Percentiles rank a stretch among this genome's conserved stretches.
phyloP scores from a whole-genome alignment of 1,284 basidiomycete genomes.

The Cryptococcus sp. region DNA sequence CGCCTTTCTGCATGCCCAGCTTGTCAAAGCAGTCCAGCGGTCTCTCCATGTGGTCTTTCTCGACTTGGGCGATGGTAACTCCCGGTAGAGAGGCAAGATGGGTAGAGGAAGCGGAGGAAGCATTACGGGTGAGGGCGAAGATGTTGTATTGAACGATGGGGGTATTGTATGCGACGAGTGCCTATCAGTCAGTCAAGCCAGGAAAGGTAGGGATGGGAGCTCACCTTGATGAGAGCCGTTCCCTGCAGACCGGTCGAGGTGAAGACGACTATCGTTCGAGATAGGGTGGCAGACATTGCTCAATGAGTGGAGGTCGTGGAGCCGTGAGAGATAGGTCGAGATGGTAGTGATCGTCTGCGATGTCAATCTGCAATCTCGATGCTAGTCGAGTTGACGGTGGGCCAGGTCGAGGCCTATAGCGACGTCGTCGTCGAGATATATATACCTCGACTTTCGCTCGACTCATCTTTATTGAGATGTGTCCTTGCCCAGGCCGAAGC shows the following conservation, averaged over 20 bases:
- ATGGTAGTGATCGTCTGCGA: too few relatives aligned
- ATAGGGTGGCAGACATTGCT: too few relatives aligned
- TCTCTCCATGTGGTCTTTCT: not conserved
- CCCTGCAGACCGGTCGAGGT: not conserved
- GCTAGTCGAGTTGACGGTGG: too few relatives aligned
- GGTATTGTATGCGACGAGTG: not conserved
- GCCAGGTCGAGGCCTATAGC: too few relatives aligned
- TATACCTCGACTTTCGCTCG: too few relatives aligned
- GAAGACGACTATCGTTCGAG: constrained; percentile 1
- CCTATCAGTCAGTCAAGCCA: not conserved
- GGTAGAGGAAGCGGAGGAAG: not conserved
- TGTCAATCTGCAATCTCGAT: too few relatives aligned
- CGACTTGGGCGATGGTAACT: not conserved
- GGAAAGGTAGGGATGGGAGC: not conserved
- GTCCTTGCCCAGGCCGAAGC: too few relatives aligned
- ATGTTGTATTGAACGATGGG: not conserved
- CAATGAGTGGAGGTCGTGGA: too few relatives aligned
- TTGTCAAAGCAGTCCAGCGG: not conserved
- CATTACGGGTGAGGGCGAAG: constrained; percentile 1
- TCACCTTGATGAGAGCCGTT: not conserved
- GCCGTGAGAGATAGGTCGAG: too few relatives aligned
- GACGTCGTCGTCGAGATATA: too few relatives aligned
- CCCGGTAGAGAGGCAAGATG: not conserved
- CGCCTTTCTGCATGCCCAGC: not conserved
- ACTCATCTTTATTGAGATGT: too few relatives aligned